Base-by-base conservation (phyloP, 2,329 filamentous ascomycete species). In the Zopfia rhizophila region DNA sequence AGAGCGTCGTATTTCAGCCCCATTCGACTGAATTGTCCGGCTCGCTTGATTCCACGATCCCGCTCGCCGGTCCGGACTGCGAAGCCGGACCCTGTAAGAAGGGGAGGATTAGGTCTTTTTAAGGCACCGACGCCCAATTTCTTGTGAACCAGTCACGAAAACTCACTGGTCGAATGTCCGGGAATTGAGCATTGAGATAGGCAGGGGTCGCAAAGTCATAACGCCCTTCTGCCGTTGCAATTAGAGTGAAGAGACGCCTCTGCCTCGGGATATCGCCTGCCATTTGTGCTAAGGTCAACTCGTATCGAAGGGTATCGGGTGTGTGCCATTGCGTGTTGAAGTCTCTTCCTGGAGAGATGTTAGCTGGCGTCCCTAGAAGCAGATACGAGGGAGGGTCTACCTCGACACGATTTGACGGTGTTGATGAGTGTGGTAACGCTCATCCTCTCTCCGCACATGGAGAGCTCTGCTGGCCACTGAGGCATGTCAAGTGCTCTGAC, bases 391-490 rank as follows among this genome's bases (percentile, higher is more conserved):
- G 13, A 4, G 25, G 6, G 30, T 37, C 25, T 61, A 69, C 65
- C 65, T 56, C 63, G 59, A 44, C 58, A 67, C 38, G 54, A 48
- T 48, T 57, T 63, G 70, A 73, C 81, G 6, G 72, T 74, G n/a
- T 80, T 75, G 7, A 89, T 76, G 8, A 91, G 74, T 32, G 86
- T 79, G 10, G 78, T 75, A 2, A 89, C 78, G 1, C 78, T 81
- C 66, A 87, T 74, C 5, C 83, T 76, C 40, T 89, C 85, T n/a
- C 88, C 87, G 36, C 79, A 78, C 79, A 91, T 85, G 27, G 80
- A 81, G 65, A 88, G 84, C 63, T 91, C 88, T 5, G 72, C 68
- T 3, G 87, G 87, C 89, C 89, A 92, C 13, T 68, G 77, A 5
- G 75, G 72, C 28, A 90, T 69, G 32, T 89, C 85, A 21, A 90